Conservation (phyloP, 2,329 filamentous ascomycete species). For the Pseudogymnoascus pannorum region DNA sequence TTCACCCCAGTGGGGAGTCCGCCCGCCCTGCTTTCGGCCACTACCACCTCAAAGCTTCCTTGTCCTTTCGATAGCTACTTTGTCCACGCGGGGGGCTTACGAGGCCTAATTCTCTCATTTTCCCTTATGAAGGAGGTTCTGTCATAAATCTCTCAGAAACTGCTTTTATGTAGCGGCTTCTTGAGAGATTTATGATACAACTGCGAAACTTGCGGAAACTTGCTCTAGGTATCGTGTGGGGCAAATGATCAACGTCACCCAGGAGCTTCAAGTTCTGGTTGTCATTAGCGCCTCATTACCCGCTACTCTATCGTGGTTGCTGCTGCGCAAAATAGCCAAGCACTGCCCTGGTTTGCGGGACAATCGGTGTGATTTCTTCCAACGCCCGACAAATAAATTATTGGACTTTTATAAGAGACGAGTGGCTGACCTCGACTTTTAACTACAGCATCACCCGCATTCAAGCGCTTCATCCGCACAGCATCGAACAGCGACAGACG, state of each 20-base stretch:
- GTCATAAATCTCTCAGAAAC: no score
- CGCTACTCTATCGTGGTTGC: background rate
- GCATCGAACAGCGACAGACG: background rate
- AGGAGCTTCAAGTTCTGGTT: background rate
- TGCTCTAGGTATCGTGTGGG: background rate
- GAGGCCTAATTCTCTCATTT: background rate
- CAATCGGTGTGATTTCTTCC: background rate
- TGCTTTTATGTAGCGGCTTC: no score
- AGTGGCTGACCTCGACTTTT: background rate
- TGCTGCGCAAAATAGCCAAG: slow-evolving; percentile 8
- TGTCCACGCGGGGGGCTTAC: background rate
- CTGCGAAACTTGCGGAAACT: background rate
- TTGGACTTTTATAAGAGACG: background rate
- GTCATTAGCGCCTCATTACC: slow-evolving; percentile 3
- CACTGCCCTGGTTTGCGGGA: background rate
- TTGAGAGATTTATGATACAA: slow-evolving; percentile 8
- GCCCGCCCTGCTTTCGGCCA: background rate
- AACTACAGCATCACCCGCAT: background rate
- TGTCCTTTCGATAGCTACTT: background rate
- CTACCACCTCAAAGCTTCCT: background rate
- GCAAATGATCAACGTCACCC: background rate
- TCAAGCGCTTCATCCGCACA: background rate
- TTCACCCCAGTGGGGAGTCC: background rate
- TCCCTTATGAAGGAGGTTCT: background rate
- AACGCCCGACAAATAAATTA: background rate